Percentiles rank a stretch among this genome's conserved stretches.
phyloP scores from a whole-genome alignment of 2,329 filamentous ascomycete species.

The Zasmidium cellare region DNA sequence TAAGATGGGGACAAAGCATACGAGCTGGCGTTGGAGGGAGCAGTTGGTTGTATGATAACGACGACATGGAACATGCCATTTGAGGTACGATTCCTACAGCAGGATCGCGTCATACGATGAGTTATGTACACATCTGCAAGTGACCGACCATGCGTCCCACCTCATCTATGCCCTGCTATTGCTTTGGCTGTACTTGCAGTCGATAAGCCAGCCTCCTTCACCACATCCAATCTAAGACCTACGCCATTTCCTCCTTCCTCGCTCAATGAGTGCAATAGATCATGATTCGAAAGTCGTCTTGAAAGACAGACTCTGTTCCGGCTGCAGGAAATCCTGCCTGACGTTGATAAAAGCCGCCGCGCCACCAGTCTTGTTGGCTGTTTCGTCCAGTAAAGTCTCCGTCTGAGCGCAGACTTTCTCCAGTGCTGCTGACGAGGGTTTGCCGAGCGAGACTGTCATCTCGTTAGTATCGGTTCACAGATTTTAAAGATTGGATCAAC shows the following conservation, averaged over 20 bases:
- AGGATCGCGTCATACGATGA: no score
- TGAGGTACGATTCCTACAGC: no score
- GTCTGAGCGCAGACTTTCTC: conserved; percentile 87
- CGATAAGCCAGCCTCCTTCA: no score
- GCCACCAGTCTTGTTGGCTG: conserved; percentile 59
- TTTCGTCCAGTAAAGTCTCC: conserved; percentile 77
- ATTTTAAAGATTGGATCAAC: conserved; percentile 33
- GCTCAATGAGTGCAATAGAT: neutral
- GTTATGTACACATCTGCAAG: no score
- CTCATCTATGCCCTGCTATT: no score
- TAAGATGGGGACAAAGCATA: neutral
- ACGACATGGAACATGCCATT: no score
- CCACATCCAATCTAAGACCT: no score
- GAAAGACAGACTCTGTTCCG: neutral
- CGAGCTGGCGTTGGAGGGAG: no score
- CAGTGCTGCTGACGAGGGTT: conserved; percentile 81
- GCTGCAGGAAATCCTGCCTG: conserved; percentile 46
- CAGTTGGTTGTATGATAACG: no score
- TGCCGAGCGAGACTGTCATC: conserved; percentile 77
- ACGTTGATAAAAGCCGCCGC: conserved; percentile 77
- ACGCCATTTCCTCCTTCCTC: neutral
- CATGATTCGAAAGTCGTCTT: conserved; percentile 2
- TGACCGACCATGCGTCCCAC: no score
- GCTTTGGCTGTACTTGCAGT: no score
- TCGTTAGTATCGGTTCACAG: conserved; percentile 19